These are phyloP conservation scores for Waltiozyma sp. DNA, from an alignment of 1,139 yeast species.

Conservation along the genomic window DNA sequence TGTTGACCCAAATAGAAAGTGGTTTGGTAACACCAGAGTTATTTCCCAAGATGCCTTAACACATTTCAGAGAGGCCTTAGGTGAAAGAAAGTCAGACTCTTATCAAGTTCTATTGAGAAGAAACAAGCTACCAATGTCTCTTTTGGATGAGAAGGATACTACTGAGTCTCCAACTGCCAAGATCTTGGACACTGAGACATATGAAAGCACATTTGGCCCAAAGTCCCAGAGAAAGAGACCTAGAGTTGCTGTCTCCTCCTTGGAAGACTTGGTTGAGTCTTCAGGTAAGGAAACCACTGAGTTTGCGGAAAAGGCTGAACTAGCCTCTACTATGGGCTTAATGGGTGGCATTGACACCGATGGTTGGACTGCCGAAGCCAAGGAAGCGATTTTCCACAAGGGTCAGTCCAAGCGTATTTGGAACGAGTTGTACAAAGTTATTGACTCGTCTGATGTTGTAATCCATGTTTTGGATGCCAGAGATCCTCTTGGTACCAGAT, in stretches of 20 bases:
- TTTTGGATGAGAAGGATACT: constrained; percentile 73
- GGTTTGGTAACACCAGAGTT: constrained; percentile 97
- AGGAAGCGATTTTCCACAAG: constrained; percentile 89
- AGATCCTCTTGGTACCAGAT: constrained; percentile 93
- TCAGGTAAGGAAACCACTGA: constrained; percentile 49
- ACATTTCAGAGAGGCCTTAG: constrained; percentile 91
- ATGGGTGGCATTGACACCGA: constrained; percentile 67
- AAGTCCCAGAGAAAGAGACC: constrained; percentile 92
- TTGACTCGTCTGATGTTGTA: constrained; percentile 94
- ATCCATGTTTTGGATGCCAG: constrained; percentile 95
- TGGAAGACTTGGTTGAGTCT: constrained; percentile 67
- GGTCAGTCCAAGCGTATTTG: constrained; percentile 98
- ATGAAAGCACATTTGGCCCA: constrained; percentile 79
- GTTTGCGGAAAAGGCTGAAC: constrained; percentile 63
- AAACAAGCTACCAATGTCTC: constrained; percentile 92
- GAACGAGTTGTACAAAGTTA: constrained; percentile 94
- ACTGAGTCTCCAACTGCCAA: constrained; percentile 67
- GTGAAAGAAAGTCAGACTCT: constrained; percentile 75
- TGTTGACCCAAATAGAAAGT: constrained; percentile 89
- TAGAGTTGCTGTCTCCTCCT: constrained; percentile 59
- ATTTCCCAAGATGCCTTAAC: constrained; percentile 93
- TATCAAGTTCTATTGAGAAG: constrained; percentile 81
- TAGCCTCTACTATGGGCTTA: constrained; percentile 64
- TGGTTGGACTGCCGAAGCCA: constrained; percentile 80
- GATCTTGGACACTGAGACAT: constrained; percentile 83